Conservation (phyloP, 1,139 yeast species). For the Oligophagozyma castellii region DNA sequence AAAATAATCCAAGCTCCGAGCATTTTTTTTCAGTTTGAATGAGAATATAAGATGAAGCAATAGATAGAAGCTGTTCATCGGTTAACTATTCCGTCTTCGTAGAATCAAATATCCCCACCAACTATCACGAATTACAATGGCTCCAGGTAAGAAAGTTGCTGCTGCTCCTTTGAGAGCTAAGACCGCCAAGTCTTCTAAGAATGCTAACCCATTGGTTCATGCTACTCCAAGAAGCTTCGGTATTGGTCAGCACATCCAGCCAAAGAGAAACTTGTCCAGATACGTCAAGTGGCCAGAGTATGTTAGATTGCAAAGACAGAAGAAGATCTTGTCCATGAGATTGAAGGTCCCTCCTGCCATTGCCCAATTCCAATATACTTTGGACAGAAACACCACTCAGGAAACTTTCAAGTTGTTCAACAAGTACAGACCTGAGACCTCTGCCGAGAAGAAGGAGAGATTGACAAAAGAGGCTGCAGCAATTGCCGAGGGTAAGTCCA, state of each 20-base stretch:
- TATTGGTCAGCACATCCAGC: constrained; percentile 90
- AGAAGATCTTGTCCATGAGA: constrained; percentile 87
- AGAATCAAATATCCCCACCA: background rate
- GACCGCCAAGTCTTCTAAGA: constrained; percentile 30
- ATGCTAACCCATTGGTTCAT: constrained; percentile 68
- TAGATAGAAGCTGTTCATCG: too few species aligned
- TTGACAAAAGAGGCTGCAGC: constrained; percentile 98
- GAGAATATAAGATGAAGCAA: too few species aligned
- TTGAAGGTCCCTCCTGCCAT: constrained; percentile 98
- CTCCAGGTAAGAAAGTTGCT: constrained; percentile 75
- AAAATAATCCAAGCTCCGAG: too few species aligned
- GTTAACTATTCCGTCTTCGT: background rate
- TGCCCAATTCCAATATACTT: constrained; percentile 86
- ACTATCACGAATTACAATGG: constrained; percentile 26
- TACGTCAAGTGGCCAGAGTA: constrained; percentile 98
- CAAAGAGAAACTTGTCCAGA: constrained; percentile 90
- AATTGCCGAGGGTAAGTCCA: constrained; percentile 92
- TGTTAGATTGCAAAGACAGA: constrained; percentile 95
- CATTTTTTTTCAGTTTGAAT: too few species aligned
- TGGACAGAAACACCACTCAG: constrained; percentile 97
- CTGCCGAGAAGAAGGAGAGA: constrained; percentile 97
- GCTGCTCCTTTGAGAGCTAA: constrained; percentile 69
- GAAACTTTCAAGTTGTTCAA: constrained; percentile 92
- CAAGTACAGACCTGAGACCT: constrained; percentile 97
- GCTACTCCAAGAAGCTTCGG: constrained; percentile 89